Base-by-base conservation (phyloP, 345 rosid genomes). In the Boechera stricta region DNA sequence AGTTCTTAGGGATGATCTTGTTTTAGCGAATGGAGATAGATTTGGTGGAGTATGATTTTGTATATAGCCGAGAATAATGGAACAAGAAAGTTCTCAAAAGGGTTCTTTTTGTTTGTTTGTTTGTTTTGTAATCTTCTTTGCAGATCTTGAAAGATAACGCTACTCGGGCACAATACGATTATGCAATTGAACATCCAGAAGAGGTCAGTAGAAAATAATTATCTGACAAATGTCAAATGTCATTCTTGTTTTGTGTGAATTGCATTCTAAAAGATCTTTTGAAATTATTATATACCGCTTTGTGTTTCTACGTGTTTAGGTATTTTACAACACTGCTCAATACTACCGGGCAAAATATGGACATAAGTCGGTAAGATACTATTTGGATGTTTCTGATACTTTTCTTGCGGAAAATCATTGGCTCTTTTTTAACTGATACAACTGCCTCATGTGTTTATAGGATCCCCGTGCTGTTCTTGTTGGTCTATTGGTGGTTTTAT, bases 81-180 rank as follows among this genome's bases (percentile, higher is more conserved):
- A 21, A 9, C 41, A 1, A 13, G 9, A 65, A 18, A 49, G 52
- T 76, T 61, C 48, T 69, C 21, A 59, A 49, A 67, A 9, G 4
- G 28, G 1, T 44, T 44, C 12, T 38, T 18, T 4, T 4, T 55
- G 32, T 4, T 16, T 36, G 31, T n/a, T 21, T 21, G 24, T 16
- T 16, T 48, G 15, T 48, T 24, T 21, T 62, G 44, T 62, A 10
- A 56, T 59, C 12, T 7, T 33, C 7, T 69, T 71, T 84, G 77
- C 81, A 92, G 98, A 95, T 95, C 85, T 77, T 95, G 85, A 95
- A 91, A 84, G 99, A 95, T 82, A 97, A 95, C 42, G 89, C 89
- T n/a, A 90, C 99, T 7, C 80, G 99, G n/a, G 84, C 85, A 76
- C 96, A 92, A 36, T 95, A 92, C 79, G 98, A 95, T 84, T 95